A percentile compares a stretch with the other conserved stretches of the same genome.
Evolutionary conservation across 371 early-diverging fungal genomes (phyloP).

Genomic region (Mortierella sp.): DNA sequence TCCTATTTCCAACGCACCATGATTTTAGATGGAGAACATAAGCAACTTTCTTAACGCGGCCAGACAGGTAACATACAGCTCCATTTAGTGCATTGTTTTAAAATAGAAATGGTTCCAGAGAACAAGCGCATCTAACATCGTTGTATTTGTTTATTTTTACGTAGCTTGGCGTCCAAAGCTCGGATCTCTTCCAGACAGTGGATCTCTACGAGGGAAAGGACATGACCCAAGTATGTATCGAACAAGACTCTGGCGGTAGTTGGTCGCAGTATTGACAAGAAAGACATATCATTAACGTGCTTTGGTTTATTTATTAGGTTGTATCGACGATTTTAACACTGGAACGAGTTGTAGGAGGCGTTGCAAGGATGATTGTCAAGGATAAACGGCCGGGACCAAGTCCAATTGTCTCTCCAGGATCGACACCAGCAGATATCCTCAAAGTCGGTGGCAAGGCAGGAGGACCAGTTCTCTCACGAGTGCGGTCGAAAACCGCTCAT

Average conservation of each 20-base stretch:
- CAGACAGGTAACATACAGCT: constrained; percentile 39
- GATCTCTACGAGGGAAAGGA: constrained; percentile 94
- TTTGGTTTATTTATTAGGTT: constrained; percentile 37
- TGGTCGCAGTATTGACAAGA: not conserved
- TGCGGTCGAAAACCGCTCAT: constrained; percentile 53
- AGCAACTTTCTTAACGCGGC: constrained; percentile 67
- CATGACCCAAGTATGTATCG: constrained; percentile 76
- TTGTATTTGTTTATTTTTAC: not conserved
- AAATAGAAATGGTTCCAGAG: not conserved
- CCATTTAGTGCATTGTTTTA: not conserved
- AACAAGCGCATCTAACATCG: not conserved
- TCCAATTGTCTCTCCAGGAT: constrained; percentile 19
- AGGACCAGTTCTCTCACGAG: constrained; percentile 23
- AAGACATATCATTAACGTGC: not conserved
- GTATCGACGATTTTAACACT: constrained; percentile 68
- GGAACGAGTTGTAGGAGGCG: constrained; percentile 55
- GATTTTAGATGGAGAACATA: constrained; percentile 84
- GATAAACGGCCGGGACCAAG: constrained; percentile 44
- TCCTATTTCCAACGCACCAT: not conserved
- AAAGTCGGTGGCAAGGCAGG: not conserved
- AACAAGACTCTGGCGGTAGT: too few relatives aligned
- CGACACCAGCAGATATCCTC: constrained; percentile 20
- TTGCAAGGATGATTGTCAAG: constrained; percentile 27
- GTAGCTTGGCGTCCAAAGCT: constrained; percentile 79
- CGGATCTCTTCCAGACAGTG: constrained; percentile 91